Evolutionary conservation across 805 yeast genomes (phyloP), one percentile per base, ranked within the genome.

Genomic region (Candida maltosa): DNA sequence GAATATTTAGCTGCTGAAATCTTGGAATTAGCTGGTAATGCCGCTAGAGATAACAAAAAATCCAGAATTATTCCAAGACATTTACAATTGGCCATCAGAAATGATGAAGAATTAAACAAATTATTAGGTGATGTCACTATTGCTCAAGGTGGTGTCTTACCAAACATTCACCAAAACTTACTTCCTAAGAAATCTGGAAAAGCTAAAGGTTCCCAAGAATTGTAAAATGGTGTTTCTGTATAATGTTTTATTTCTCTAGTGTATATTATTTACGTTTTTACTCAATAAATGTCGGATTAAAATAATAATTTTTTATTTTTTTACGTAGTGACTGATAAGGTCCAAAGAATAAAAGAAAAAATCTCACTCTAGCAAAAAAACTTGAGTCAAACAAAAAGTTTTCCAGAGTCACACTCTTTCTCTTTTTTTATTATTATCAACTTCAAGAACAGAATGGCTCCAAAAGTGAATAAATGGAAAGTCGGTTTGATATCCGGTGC

Each of bases 151-250:
- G 74, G 74, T 65, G 74, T 68, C 44, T 68, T 68, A 54, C 74
- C 74, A 63, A 68, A 68, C 62, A 68, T 68, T 43, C 73, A 68
- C 56, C 69, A 61, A 50, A 58, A 63, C 63, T 68, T 68, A 56
- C 68, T 68, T 56, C 82, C 80, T 61, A 65, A 73, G 68, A 74
- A 73, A 62, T 60, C 75, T 41, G 74, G 71, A 44, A 69, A 70
- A 58, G 62, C 65, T 42, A 74, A 73, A 62, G 77, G 73, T 62
- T 73, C 78, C 52, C 78, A 73, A 65, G 78, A 73, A 65, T 72
- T 73, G 59, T 74, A 72, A 69, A 53, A 27, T 18, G 11, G 16
- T 6, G 9, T 15, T 27, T 9, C 12, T 29, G 10, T 29, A 17
- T 11, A 11, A 12, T 22, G 25, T 22, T 22, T 22, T 22, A 11